These are phyloP conservation scores for Galeopsis tetrahit DNA, from an alignment of 257 asterid species.

Conservation along the genomic window DNA sequence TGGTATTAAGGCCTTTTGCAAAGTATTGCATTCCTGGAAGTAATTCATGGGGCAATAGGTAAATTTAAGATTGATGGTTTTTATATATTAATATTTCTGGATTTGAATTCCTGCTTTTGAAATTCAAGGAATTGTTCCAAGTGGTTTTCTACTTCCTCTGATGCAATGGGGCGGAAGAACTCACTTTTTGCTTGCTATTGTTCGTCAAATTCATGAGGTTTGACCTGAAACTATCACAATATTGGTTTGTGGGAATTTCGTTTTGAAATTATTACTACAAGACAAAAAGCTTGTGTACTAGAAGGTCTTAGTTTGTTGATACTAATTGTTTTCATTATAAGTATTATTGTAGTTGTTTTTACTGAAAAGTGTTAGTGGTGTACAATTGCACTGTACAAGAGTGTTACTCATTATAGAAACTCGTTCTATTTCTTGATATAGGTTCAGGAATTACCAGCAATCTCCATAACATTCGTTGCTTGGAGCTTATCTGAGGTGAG, in stretches of 20 bases:
- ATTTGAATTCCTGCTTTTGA: background rate
- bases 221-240: background rate
- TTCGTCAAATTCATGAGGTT: constrained; percentile 67
- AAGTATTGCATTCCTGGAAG: constrained; percentile 86
- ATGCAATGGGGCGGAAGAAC: constrained; percentile 99
- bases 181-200: constrained; percentile 84
- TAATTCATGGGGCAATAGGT: constrained; percentile 91
- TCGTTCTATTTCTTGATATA: constrained; percentile 34
- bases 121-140: constrained; percentile 84
- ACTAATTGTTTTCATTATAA: no score
- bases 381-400: no score
- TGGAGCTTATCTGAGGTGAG: constrained; percentile 93
- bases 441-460: constrained; percentile 79
- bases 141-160: constrained; percentile 80
- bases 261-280: no score
- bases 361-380: no score
- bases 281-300: no score
- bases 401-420: background rate
- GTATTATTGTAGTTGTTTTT: no score
- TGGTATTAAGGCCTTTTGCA: constrained; percentile 74
- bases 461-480: constrained; percentile 74
- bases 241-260: background rate
- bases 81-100: constrained; percentile 4
- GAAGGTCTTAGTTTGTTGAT: no score
- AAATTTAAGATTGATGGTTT: constrained; percentile 21